Evolutionary conservation across 768 basidiomycete species (phyloP).

Genomic region (Auricularia heimuer): DNA sequence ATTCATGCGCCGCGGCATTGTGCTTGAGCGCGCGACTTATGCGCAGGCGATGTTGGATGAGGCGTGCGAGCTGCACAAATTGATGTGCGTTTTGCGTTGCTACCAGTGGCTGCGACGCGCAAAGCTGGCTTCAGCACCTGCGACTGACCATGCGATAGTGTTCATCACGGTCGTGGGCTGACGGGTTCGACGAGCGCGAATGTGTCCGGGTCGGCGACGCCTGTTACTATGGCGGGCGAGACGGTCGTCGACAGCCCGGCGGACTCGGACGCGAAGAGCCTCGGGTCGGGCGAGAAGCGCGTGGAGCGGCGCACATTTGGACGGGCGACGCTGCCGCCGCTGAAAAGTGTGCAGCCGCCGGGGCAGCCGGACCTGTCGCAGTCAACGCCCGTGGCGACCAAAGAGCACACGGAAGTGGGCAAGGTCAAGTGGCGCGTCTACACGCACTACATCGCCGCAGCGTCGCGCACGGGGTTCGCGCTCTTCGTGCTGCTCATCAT

Average conservation of each 20-base stretch:
- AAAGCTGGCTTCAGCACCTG: no score
- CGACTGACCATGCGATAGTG: not conserved
- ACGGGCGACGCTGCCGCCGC: not conserved
- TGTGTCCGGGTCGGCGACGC: constrained; percentile 48
- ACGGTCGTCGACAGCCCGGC: not conserved
- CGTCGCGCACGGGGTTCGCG: constrained; percentile 61
- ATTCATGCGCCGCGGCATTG: constrained; percentile 73
- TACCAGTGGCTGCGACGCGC: no score
- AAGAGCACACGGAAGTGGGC: constrained; percentile 73
- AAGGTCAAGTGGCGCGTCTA: constrained; percentile 74
- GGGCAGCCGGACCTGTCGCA: not conserved
- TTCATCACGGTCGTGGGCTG: constrained; percentile 36
- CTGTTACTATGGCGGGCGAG: constrained; percentile 15
- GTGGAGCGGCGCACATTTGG: constrained; percentile 5
- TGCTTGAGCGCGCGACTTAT: constrained; percentile 68
- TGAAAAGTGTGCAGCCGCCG: not conserved
- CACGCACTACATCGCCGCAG: constrained; percentile 64
- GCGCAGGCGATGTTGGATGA: constrained; percentile 45
- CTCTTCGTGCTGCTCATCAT: constrained; percentile 47
- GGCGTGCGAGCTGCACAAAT: constrained; percentile 58
- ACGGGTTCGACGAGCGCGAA: constrained; percentile 20
- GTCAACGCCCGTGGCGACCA: constrained; percentile 19
- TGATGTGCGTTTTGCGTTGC: constrained; percentile 45
- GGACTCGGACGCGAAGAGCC: not conserved
- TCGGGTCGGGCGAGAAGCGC: constrained; percentile 16